phyloP scores from a whole-genome alignment of 1,139 yeast species.

The Debaryomycetaceae sp. region DNA sequence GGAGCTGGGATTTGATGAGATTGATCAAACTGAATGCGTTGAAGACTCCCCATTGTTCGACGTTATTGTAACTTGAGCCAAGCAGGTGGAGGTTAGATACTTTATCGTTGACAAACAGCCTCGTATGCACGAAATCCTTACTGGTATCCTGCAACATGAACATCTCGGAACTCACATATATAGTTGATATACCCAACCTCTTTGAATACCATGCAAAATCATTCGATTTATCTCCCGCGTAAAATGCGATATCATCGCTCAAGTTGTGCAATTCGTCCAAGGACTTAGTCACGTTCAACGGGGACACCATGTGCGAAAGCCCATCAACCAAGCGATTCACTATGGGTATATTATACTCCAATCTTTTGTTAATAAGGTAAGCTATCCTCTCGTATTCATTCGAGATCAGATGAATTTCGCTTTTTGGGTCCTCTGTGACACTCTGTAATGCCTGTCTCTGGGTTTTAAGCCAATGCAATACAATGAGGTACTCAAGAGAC shows the following conservation, averaged over 20 bases:
- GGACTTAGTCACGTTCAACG: slow-evolving; percentile 48
- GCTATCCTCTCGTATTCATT: slow-evolving; percentile 60
- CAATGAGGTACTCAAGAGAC: slow-evolving; percentile 45
- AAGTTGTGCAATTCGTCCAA: slow-evolving; percentile 68
- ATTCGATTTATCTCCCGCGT: slow-evolving; percentile 77
- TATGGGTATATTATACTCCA: slow-evolving; percentile 59
- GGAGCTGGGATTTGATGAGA: slow-evolving; percentile 64
- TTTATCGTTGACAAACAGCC: slow-evolving; percentile 61
- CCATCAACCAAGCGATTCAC: slow-evolving; percentile 45
- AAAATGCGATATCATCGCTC: slow-evolving; percentile 78
- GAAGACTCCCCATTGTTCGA: slow-evolving; percentile 75
- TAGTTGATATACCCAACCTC: slow-evolving; percentile 63
- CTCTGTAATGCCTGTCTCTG: slow-evolving; percentile 32
- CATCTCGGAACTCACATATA: slow-evolving; percentile 72
- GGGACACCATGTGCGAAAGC: slow-evolving; percentile 52
- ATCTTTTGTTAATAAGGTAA: slow-evolving; percentile 56
- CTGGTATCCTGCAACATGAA: slow-evolving; percentile 81
- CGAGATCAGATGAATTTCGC: slow-evolving; percentile 22
- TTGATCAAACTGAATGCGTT: slow-evolving; percentile 66
- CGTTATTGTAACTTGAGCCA: slow-evolving; percentile 59
- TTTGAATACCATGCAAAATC: slow-evolving; percentile 95
- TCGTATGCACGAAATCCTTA: slow-evolving; percentile 50
- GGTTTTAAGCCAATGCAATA: slow-evolving; percentile 39
- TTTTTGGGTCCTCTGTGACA: slow-evolving; percentile 27
- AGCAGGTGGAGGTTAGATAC: slow-evolving; percentile 51